phyloP scores from a whole-genome alignment of 2,329 filamentous ascomycete genomes.

The Neopestalotiopsis rosae region DNA sequence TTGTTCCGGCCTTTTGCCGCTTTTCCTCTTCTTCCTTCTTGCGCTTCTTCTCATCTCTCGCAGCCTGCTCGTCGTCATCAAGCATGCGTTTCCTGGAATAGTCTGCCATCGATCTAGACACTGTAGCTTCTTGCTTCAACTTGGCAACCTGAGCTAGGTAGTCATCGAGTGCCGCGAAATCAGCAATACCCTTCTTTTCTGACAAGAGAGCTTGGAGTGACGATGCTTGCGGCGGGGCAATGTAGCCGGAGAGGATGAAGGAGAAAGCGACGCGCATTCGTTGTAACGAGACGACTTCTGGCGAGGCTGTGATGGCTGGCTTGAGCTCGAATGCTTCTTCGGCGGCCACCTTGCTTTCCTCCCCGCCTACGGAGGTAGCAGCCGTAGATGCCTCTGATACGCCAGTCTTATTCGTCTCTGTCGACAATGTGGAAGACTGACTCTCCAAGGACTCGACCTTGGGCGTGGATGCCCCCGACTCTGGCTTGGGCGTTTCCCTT shows the following conservation, averaged over 20 bases:
- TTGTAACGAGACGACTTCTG: constrained; percentile 62
- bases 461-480: constrained; percentile 34
- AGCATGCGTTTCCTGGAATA: constrained; percentile 71
- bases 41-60: constrained; percentile 78
- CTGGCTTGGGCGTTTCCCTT: constrained; percentile 47
- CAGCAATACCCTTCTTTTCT: constrained; percentile 43
- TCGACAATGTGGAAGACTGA: constrained; percentile 45
- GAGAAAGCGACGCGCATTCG: constrained; percentile 67
- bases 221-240: constrained; percentile 50
- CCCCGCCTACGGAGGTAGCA: constrained; percentile 48
- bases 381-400: constrained; percentile 50
- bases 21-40: constrained; percentile 90
- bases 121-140: constrained; percentile 73
- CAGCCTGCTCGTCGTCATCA: constrained; percentile 71
- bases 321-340: constrained; percentile 33
- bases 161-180: constrained; percentile 74
- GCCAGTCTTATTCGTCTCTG: constrained; percentile 39
- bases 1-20: constrained; percentile 77
- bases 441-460: constrained; percentile 43
- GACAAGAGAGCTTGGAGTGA: constrained; percentile 47
- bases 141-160: constrained; percentile 72
- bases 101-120: constrained; percentile 70
- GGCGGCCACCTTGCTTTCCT: constrained; percentile 27
- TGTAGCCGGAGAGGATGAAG: constrained; percentile 68
- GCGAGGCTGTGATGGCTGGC: constrained; percentile 51